A percentile compares a stretch with the other conserved stretches of the same genome.
phyloP scores from a whole-genome alignment of 2,329 filamentous ascomycete species.

The Dryadomyces quercus-mongolicae region DNA sequence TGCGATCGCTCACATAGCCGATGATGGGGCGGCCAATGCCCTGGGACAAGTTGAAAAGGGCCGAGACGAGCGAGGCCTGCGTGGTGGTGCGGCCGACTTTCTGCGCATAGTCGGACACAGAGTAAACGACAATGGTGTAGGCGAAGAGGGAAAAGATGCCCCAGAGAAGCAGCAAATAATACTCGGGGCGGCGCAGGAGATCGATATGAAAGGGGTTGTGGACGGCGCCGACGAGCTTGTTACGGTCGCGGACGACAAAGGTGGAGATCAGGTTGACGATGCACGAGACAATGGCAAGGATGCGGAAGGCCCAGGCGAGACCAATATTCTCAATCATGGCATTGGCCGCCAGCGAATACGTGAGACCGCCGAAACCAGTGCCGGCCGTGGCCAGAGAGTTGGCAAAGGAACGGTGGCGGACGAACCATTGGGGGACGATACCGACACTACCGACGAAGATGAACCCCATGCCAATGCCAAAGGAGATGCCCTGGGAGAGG shows the following conservation, averaged over 20 bases:
- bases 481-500: slow-evolving; percentile 61
- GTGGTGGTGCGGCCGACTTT: slow-evolving; percentile 53
- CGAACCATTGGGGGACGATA: slow-evolving; percentile 65
- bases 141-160: slow-evolving; percentile 61
- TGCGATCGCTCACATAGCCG: slow-evolving; percentile 57
- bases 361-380: slow-evolving; percentile 60
- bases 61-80: slow-evolving; percentile 60
- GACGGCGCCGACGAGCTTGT: slow-evolving; percentile 55
- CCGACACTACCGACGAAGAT: slow-evolving; percentile 58
- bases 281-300: slow-evolving; percentile 51
- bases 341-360: slow-evolving; percentile 55
- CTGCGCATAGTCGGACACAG: slow-evolving; percentile 59
- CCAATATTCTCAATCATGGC: slow-evolving; percentile 55
- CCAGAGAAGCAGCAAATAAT: slow-evolving; percentile 52
- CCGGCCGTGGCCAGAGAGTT: slow-evolving; percentile 59
- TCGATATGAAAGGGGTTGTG: slow-evolving; percentile 53
- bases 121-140: slow-evolving; percentile 69
- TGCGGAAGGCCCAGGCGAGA: slow-evolving; percentile 54
- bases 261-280: slow-evolving; percentile 52
- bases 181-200: slow-evolving; percentile 51
- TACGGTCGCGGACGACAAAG: slow-evolving; percentile 56
- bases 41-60: slow-evolving; percentile 57
- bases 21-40: slow-evolving; percentile 59
- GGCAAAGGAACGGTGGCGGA: slow-evolving; percentile 52
- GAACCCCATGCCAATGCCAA: slow-evolving; percentile 70